A percentile compares a stretch with the other conserved stretches of the same genome.
Evolutionary conservation across 2,329 filamentous ascomycete genomes (phyloP).

Genomic region (Penicillium griseofulvum): DNA sequence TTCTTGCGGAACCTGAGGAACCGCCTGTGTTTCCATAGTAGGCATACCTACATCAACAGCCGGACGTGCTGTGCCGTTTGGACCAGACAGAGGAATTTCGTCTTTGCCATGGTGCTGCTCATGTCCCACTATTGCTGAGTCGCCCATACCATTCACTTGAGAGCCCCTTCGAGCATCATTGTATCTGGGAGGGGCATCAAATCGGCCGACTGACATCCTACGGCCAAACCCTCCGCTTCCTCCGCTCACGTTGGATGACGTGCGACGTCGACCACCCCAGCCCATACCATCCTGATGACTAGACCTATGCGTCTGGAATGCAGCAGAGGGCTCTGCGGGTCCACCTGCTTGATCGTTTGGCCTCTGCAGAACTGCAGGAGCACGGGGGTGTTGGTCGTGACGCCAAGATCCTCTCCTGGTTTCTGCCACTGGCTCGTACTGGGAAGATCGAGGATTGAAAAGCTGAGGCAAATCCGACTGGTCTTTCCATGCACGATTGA

Average conservation of each 20-base stretch:
- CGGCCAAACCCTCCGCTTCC: constrained; percentile 70
- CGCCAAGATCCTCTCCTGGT: constrained; percentile 66
- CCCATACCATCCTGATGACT: constrained; percentile 61
- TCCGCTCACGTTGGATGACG: constrained; percentile 88
- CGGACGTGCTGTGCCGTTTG: constrained; percentile 32
- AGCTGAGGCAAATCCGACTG: constrained; percentile 64
- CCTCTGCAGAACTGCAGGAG: constrained; percentile 77
- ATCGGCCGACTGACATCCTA: constrained; percentile 58
- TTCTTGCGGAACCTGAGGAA: constrained; percentile 17
- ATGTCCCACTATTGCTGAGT: constrained; percentile 31
- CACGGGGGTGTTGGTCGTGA: constrained; percentile 64
- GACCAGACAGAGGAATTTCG: constrained; percentile 15
- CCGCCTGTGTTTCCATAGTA: constrained; percentile 20
- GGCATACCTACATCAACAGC: constrained; percentile 30
- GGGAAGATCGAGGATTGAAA: constrained; percentile 91
- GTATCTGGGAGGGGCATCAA: constrained; percentile 41
- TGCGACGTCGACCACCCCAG: constrained; percentile 71
- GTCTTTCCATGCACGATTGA: constrained; percentile 82
- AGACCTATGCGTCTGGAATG: constrained; percentile 76
- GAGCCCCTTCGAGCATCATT: constrained; percentile 43
- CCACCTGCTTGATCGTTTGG: constrained; percentile 60
- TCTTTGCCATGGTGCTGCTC: constrained; percentile 27
- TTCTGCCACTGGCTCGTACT: constrained; percentile 84
- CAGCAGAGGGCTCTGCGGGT: constrained; percentile 77
- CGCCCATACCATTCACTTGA: constrained; percentile 35